These are phyloP conservation scores for Globisporangium spinosum DNA, from an alignment of 352 stramenopile species.

Conservation along the genomic window DNA sequence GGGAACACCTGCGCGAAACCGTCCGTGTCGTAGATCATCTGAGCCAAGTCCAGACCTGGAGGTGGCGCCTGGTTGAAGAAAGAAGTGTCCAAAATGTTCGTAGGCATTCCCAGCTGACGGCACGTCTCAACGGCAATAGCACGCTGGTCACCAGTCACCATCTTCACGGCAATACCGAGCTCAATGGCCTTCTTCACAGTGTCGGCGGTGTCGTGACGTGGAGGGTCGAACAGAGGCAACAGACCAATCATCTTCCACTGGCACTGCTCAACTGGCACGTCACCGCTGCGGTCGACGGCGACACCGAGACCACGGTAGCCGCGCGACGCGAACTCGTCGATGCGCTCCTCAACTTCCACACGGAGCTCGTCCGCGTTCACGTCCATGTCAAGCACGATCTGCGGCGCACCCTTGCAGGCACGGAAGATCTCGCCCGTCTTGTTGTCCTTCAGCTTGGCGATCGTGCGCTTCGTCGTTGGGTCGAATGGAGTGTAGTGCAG, in stretches of 20 bases:
- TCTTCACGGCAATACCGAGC: slow-evolving; percentile 92
- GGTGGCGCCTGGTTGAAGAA: slow-evolving; percentile 75
- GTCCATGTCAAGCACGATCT: slow-evolving; percentile 89
- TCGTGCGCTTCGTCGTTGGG: slow-evolving; percentile 88
- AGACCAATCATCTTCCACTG: slow-evolving; percentile 92
- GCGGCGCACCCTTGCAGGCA: slow-evolving; percentile 89
- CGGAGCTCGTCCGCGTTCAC: slow-evolving; percentile 51
- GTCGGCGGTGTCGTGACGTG: slow-evolving; percentile 88
- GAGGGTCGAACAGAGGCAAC: slow-evolving; percentile 92
- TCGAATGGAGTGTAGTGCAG: slow-evolving; percentile 84
- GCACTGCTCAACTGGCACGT: slow-evolving; percentile 71
- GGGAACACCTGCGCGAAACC: slow-evolving; percentile 93
- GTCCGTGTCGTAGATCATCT: slow-evolving; percentile 91
- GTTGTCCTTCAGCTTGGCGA: slow-evolving; percentile 86
- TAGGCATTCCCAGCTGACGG: slow-evolving; percentile 86
- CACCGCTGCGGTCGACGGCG: slow-evolving; percentile 49
- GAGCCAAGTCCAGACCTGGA: slow-evolving; percentile 52
- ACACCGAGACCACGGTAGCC: slow-evolving; percentile 69
- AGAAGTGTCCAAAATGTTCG: slow-evolving; percentile 77
- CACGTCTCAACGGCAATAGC: slow-evolving; percentile 92
- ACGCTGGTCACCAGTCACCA: slow-evolving; percentile 94
- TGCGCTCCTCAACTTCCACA: slow-evolving; percentile 66
- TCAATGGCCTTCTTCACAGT: slow-evolving; percentile 91
- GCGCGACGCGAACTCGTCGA: slow-evolving; percentile 77
- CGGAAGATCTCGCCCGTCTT: slow-evolving; percentile 84